These are phyloP conservation scores for Ophiobolus disseminans DNA, from an alignment of 2,329 filamentous ascomycete genomes.

Conservation along the genomic window DNA sequence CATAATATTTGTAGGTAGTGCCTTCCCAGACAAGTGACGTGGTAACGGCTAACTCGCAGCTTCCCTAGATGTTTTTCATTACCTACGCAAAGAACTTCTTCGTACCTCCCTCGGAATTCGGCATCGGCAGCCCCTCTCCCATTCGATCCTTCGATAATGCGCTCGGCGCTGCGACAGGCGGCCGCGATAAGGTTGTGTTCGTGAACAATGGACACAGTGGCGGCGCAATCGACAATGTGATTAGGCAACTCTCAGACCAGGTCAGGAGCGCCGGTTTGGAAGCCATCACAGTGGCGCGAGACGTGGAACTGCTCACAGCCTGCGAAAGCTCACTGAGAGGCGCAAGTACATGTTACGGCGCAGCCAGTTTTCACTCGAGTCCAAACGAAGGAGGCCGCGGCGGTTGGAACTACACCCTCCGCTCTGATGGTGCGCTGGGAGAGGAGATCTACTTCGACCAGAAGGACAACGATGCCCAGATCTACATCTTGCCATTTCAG, in stretches of 20 bases:
- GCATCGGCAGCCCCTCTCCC: conserved; percentile 68
- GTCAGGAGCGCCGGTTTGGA: conserved; percentile 64
- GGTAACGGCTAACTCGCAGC: conserved; percentile 15
- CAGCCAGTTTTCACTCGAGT: conserved; percentile 76
- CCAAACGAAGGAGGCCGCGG: conserved; percentile 71
- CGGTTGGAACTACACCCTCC: conserved; percentile 86
- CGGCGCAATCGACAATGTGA: conserved; percentile 75
- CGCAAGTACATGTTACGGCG: conserved; percentile 75
- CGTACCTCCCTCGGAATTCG: conserved; percentile 76
- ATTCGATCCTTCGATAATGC: conserved; percentile 71
- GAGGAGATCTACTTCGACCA: conserved; percentile 68
- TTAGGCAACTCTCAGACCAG: conserved; percentile 66
- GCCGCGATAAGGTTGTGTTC: conserved; percentile 75
- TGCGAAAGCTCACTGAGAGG: conserved; percentile 67
- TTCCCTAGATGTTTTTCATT: conserved; percentile 55
- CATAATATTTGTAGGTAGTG: conserved; percentile 56
- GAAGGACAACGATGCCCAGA: conserved; percentile 74
- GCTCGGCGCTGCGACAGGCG: conserved; percentile 63
- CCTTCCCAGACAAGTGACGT: not conserved
- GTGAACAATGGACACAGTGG: conserved; percentile 74
- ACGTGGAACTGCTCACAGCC: conserved; percentile 65
- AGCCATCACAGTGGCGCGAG: conserved; percentile 61
- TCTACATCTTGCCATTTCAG: conserved; percentile 82
- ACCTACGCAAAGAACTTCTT: conserved; percentile 83
- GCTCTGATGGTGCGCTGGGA: conserved; percentile 75